Evolutionary conservation across 75 land plant genomes (phyloP), one percentile per base, ranked within the genome.

Genomic region (Cunninghamia lanceolata): DNA sequence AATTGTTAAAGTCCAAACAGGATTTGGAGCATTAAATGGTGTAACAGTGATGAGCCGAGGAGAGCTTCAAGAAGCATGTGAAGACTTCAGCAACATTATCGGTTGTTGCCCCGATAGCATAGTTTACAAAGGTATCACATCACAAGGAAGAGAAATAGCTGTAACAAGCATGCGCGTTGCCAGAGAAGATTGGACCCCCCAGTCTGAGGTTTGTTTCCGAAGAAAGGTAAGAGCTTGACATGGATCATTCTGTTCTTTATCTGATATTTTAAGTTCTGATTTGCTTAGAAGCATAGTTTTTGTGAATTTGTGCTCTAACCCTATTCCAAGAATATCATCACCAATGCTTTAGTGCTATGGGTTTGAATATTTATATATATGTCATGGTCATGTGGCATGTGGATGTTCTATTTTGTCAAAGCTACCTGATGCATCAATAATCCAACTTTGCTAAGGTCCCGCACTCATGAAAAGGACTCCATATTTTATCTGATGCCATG

Each of bases 61-160:
- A 82, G 98, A 96, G 75, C 94, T 98, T n/a, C 96, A 96, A 86
- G 89, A 88, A 32, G 98, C 99, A 9, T 98, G 99, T 89, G 99
- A 98, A 89, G 99, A 98, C 86, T 98, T 98, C 92, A 98, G 99
- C 93, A 98, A 98, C 87, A 96, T 98, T 34, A 98, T 98, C 84
- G 99, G 97, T 54, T 92, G 93, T 40, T 96, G 98, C 16, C 87
- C 93, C 13, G 94, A 94, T 53, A 95, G 92, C 85, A 59, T 94
- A 28, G 92, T 98, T 21, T 97, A 94, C 88, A 98, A 98, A 85
- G 99, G 99, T 47, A 98, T 94, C 85, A 82, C 95, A 74, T 88
- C 93, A 84, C 90, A 90, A 84, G 98, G 98, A 56, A 93, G 91
- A 39, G 99, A 98, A 83, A 92, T 98, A 77, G 99, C 99, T 76